Evolutionary conservation across 1,284 basidiomycete species (phyloP), one percentile per base, ranked within the genome.

Genomic region (Rhodotorula glutinis): DNA sequence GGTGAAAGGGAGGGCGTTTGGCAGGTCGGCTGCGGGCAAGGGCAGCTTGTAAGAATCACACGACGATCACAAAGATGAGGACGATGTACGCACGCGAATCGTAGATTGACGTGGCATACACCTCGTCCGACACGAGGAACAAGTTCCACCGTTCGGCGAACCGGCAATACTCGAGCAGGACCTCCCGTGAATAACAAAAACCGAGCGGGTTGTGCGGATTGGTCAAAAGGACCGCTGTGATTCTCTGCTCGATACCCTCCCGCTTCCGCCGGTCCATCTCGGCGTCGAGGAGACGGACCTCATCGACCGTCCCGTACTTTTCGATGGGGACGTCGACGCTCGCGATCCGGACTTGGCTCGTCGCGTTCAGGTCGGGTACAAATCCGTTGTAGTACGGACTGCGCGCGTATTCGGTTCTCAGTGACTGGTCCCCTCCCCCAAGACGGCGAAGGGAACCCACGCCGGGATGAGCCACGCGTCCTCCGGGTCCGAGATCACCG

Each of bases 191-290:
- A 67, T 81, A 75, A 51, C 65, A 67, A 67, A 75, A 74, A 11
- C 75, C 80, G 0, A 80, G 74, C 1, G 80, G 81, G 69, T 82
- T 82, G 65, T 80, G 79, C 3, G 81, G 80, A 62, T 81, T 81
- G 60, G 78, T 79, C 0, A 81, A 67, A 59, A 82, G 78, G 14
- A 75, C 57, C 0, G 71, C 67, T 16, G 69, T 54, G 9, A 76
- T 66, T 51, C 64, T 69, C n/a, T 53, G 38, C 33, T 19, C 21
- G 9, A 19, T 38, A 1, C 55, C 60, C 14, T 52, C 25, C 25
- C 25, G 27, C 49, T 59, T 25, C 11, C 69, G 55, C 27, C 56
- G 52, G n/a, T 57, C n/a, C 71, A 72, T 67, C 60, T 67, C 65
- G 8, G 23, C 38, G 4, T 70, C 63, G 17, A 70, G 10, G 13